A percentile compares a stretch with the other conserved stretches of the same genome.
phyloP scores from a whole-genome alignment of 106 monocot genomes.

The Phalaenopsis equestris region DNA sequence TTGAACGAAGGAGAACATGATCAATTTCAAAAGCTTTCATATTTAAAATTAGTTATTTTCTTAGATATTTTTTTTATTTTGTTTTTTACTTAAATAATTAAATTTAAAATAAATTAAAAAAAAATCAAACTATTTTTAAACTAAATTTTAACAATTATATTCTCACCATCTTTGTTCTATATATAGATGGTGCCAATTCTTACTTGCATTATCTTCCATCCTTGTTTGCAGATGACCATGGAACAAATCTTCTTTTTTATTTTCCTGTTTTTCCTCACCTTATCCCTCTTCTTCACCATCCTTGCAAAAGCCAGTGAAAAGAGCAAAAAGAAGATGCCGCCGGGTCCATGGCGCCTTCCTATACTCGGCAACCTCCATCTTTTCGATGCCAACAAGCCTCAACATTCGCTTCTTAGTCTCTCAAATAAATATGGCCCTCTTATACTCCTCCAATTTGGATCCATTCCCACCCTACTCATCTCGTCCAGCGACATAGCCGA shows the following conservation, averaged over 20 bases:
- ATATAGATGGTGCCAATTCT: too few species aligned
- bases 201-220: too few species aligned
- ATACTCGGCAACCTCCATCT: conserved; percentile 8
- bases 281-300: not conserved
- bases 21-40: too few species aligned
- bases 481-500: not conserved
- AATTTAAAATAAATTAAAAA: too few species aligned
- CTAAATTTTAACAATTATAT: too few species aligned
- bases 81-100: too few species aligned
- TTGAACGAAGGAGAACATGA: too few species aligned
- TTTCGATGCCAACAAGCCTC: not conserved
- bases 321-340: not conserved
- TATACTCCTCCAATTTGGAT: not conserved
- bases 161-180: too few species aligned
- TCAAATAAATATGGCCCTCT: not conserved
- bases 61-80: too few species aligned
- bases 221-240: too few species aligned
- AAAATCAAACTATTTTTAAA: too few species aligned
- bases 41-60: too few species aligned
- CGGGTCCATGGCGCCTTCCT: not conserved
- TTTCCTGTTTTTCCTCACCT: not conserved
- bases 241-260: not conserved
- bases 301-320: not conserved
- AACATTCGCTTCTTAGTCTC: not conserved
- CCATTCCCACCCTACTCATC: not conserved